phyloP scores from a whole-genome alignment of 2,329 filamentous ascomycete genomes.

The Aspergillus sp. region DNA sequence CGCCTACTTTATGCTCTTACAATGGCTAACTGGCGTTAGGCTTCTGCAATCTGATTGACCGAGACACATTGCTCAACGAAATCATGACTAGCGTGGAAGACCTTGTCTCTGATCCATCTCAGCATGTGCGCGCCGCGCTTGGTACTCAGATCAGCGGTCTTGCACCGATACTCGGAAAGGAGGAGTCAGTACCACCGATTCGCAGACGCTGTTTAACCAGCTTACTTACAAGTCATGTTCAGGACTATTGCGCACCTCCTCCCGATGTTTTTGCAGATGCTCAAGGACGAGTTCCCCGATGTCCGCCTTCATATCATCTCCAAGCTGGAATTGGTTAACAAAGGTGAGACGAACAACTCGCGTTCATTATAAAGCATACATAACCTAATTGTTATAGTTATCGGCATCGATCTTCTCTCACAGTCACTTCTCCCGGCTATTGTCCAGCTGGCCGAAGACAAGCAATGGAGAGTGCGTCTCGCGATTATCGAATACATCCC shows the following conservation, averaged over 20 bases:
- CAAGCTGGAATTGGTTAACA: conserved; percentile 98
- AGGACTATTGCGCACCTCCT: conserved; percentile 95
- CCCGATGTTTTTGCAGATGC: conserved; percentile 98
- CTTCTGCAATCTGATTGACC: conserved; percentile 88
- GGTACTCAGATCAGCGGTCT: conserved; percentile 96
- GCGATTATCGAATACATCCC: conserved; percentile 99
- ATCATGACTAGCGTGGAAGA: conserved; percentile 97
- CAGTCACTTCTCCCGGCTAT: conserved; percentile 96
- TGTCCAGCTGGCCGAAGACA: conserved; percentile 95
- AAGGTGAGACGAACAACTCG: conserved; percentile 59
- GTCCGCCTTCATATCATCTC: conserved; percentile 98
- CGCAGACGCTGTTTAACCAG: background rate
- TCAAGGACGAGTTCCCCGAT: conserved; percentile 98
- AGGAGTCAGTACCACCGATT: conserved; percentile 67
- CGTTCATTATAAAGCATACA: background rate
- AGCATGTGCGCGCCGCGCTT: conserved; percentile 92
- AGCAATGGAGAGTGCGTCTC: conserved; percentile 96
- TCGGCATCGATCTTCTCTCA: conserved; percentile 94
- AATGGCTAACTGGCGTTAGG: conserved; percentile 53
- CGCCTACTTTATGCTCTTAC: background rate
- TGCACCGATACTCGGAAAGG: conserved; percentile 94
- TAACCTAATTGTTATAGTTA: conserved; percentile 60
- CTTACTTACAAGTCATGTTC: conserved; percentile 17
- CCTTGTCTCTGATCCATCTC: conserved; percentile 90
- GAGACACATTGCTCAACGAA: conserved; percentile 84